These are phyloP conservation scores for Parascedosporium putredinis DNA, from an alignment of 2,329 filamentous ascomycete genomes.

Conservation along the genomic window DNA sequence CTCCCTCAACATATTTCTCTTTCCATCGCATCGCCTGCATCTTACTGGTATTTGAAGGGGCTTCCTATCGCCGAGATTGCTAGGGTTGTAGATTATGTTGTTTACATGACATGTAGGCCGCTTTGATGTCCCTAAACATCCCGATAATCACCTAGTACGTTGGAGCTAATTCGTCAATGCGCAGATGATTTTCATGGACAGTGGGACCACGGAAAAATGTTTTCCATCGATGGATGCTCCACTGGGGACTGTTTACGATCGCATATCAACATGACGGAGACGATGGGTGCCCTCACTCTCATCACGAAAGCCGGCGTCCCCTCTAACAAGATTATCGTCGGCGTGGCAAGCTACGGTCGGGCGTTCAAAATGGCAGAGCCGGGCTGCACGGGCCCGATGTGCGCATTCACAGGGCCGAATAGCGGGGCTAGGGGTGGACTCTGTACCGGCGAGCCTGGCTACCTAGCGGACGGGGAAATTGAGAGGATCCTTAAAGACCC, in stretches of 20 bases:
- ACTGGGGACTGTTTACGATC: conserved; percentile 23
- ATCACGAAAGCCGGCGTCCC: conserved; percentile 18
- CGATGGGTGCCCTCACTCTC: conserved; percentile 19
- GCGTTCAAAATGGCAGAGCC: conserved; percentile 22
- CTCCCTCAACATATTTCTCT: conserved; percentile 11
- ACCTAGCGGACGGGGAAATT: conserved; percentile 12
- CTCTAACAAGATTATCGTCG: conserved; percentile 20
- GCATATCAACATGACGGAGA: conserved; percentile 27
- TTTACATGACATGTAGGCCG: too few species aligned
- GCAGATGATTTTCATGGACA: conserved; percentile 24
- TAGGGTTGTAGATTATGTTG: conserved; percentile 15
- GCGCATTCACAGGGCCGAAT: conserved; percentile 15
- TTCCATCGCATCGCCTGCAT: conserved; percentile 14
- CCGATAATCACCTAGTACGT: too few species aligned
- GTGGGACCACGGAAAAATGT: conserved; percentile 19
- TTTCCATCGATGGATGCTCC: conserved; percentile 21
- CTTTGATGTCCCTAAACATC: too few species aligned
- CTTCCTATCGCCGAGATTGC: conserved; percentile 15
- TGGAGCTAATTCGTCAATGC: too few species aligned
- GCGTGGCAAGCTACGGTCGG: conserved; percentile 21
- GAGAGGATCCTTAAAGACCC: not conserved
- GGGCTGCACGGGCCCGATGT: conserved; percentile 17
- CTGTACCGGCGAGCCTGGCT: conserved; percentile 20
- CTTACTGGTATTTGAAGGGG: conserved; percentile 15
- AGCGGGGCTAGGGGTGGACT: conserved; percentile 16